Evolutionary conservation across 2,329 filamentous ascomycete species (phyloP).

Genomic region (Albophoma yamanashiensis): DNA sequence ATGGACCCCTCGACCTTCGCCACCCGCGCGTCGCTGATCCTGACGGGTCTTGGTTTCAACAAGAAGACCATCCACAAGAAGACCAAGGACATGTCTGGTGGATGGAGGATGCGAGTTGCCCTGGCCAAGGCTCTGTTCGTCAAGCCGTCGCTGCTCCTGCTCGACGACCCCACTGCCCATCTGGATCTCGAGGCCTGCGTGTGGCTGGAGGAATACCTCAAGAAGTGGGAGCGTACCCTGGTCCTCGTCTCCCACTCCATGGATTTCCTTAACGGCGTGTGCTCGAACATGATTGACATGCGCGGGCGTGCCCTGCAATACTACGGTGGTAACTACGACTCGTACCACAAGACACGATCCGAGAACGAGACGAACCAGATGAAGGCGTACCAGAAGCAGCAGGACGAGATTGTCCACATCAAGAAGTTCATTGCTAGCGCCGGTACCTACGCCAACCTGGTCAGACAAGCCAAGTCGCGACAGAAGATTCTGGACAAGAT

Average conservation of each 20-base stretch:
- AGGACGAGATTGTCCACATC: constrained; percentile 98
- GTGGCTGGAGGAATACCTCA: constrained; percentile 98
- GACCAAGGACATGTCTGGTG: constrained; percentile 99
- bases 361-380: constrained; percentile 97
- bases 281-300: constrained; percentile 98
- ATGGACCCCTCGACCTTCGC: constrained; percentile 98
- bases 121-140: constrained; percentile 97
- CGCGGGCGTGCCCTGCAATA: constrained; percentile 78
- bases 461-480: constrained; percentile 95
- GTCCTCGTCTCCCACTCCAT: constrained; percentile 94
- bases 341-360: constrained; percentile 84
- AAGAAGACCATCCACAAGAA: constrained; percentile 97
- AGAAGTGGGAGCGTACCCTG: constrained; percentile 98
- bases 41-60: constrained; percentile 99
- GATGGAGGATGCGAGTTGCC: constrained; percentile 99
- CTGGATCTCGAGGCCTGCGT: constrained; percentile 98
- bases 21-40: constrained; percentile 88
- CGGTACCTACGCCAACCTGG: constrained; percentile 99
- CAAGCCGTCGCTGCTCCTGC: constrained; percentile 87
- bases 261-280: constrained; percentile 99
- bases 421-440: constrained; percentile 99
- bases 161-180: constrained; percentile 97
- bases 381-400: constrained; percentile 98
- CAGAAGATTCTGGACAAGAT: constrained; percentile 99
- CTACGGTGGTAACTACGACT: constrained; percentile 99